Conservation (phyloP, 2,329 filamentous ascomycete species). For the Trichoderma sp. region DNA sequence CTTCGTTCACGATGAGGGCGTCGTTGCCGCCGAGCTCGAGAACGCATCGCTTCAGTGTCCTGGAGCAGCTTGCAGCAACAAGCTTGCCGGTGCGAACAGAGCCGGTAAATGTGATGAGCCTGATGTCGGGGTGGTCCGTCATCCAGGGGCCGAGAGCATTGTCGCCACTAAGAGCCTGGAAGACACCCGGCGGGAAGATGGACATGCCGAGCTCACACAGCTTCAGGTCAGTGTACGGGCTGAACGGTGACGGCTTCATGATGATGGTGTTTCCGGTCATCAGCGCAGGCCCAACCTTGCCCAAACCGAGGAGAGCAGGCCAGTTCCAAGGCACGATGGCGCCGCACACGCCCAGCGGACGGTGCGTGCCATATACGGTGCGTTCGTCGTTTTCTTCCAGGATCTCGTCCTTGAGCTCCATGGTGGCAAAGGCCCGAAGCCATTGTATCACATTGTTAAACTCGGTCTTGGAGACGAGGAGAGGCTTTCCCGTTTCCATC, state of each 20-base stretch:
- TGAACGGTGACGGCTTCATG: conserved; percentile 56
- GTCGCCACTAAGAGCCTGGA: conserved; percentile 59
- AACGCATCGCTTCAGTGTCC: conserved; percentile 62
- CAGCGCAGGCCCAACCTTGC: conserved; percentile 56
- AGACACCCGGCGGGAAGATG: conserved; percentile 59
- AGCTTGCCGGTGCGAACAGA: conserved; percentile 66
- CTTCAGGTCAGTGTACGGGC: conserved; percentile 58
- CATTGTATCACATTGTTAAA: conserved; percentile 25
- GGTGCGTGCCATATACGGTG: conserved; percentile 21
- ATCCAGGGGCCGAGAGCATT: conserved; percentile 59
- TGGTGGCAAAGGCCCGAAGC: conserved; percentile 29
- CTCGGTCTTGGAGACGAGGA: conserved; percentile 22
- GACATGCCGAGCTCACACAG: conserved; percentile 54
- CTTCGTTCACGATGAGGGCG: conserved; percentile 45
- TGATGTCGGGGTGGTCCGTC: conserved; percentile 55
- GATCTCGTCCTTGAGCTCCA: conserved; percentile 36
- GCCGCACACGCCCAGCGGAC: conserved; percentile 40
- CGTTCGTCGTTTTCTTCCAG: conserved; percentile 34
- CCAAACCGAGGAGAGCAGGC: conserved; percentile 40
- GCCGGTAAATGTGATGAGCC: conserved; percentile 70
- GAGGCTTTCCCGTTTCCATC: conserved; percentile 29
- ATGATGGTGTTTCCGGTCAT: conserved; percentile 56
- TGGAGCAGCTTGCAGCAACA: conserved; percentile 69
- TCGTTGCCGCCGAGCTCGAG: conserved; percentile 69
- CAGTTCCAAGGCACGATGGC: conserved; percentile 55